Percentiles rank a stretch among this genome's conserved stretches.
phyloP scores from a whole-genome alignment of 306 rosid genomes.

The Dryas alaskensis region DNA sequence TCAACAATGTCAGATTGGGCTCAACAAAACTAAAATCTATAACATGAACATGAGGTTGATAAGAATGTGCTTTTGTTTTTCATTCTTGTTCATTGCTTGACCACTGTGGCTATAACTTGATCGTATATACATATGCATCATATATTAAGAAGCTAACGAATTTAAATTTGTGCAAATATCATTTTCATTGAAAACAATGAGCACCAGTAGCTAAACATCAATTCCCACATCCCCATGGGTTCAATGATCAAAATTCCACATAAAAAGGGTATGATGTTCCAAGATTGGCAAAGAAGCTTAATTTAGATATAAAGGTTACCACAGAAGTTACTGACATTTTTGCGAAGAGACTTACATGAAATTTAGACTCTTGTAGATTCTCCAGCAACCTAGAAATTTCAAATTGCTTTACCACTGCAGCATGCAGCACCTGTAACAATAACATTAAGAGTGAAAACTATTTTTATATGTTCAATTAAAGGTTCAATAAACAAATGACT shows the following conservation, averaged over 20 bases:
- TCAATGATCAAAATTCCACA: background rate
- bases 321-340: background rate
- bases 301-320: background rate
- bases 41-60: background rate
- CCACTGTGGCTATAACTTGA: background rate
- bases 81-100: background rate
- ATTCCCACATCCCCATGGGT: too few species aligned
- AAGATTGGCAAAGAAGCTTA: background rate
- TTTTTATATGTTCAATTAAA: constrained; percentile 11
- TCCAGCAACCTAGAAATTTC: constrained; percentile 73
- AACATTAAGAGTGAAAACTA: constrained; percentile 9
- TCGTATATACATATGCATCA: background rate
- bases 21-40: background rate
- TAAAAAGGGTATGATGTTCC: background rate
- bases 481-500: constrained; percentile 9
- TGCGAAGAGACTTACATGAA: constrained; percentile 55
- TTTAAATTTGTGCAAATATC: too few species aligned
- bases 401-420: constrained; percentile 69
- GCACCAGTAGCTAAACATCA: too few species aligned
- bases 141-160: too few species aligned
- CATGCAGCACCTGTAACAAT: constrained; percentile 61
- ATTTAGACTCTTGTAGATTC: constrained; percentile 50
- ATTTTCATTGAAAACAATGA: too few species aligned
- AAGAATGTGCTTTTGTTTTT: background rate
- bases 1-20: constrained; percentile 22